Evolutionary conservation across 2,329 filamentous ascomycete genomes (phyloP).

Genomic region (Capronia americana): DNA sequence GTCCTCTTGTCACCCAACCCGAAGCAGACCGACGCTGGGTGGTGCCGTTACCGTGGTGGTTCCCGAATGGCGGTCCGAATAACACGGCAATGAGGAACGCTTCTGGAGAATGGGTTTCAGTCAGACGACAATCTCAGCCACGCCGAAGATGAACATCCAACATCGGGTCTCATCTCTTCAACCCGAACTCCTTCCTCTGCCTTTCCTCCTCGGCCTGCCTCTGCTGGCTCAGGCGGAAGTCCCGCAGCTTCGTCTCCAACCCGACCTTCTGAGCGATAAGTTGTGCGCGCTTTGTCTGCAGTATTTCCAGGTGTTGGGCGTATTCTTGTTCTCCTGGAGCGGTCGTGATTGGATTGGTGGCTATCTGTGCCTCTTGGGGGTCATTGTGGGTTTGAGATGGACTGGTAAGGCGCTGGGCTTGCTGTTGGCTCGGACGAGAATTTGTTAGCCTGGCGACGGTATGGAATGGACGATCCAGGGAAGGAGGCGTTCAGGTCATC

Average conservation of each 20-base stretch:
- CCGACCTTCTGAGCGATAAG: constrained; percentile 30
- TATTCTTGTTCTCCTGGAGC: constrained; percentile 8
- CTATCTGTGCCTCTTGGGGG: constrained; percentile 6
- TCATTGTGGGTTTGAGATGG: neutral
- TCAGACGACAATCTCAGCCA: neutral
- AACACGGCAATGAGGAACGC: neutral
- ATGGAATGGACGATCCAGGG: neutral
- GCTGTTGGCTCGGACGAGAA: neutral
- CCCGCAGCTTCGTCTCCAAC: constrained; percentile 28
- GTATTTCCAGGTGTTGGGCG: constrained; percentile 18
- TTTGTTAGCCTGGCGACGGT: neutral
- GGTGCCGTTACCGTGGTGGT: neutral
- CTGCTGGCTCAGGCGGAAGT: constrained; percentile 25
- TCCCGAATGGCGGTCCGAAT: neutral
- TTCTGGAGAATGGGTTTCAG: neutral
- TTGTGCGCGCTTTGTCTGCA: constrained; percentile 30
- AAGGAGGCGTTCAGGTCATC: neutral
- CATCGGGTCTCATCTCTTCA: constrained; percentile 21
- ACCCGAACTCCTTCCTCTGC: constrained; percentile 25
- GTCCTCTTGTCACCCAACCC: neutral
- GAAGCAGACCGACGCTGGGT: neutral
- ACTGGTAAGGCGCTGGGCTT: constrained; percentile 2
- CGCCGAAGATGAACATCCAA: neutral
- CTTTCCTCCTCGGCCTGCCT: constrained; percentile 23
- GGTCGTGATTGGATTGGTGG: neutral